These are phyloP conservation scores for Pichia sp. DNA, from an alignment of 1,139 yeast species.

Conservation along the genomic window DNA sequence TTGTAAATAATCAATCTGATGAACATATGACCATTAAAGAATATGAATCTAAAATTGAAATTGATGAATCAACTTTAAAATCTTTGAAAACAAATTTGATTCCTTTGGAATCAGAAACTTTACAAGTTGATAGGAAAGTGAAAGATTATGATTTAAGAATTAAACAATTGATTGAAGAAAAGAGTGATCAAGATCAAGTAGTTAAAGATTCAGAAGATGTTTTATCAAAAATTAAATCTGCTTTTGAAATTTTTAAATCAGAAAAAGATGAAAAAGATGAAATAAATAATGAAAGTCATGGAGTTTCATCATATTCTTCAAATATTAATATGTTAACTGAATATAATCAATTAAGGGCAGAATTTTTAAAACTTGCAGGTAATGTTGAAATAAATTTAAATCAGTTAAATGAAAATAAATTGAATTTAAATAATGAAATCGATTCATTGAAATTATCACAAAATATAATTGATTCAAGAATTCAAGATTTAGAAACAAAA, in stretches of 20 bases:
- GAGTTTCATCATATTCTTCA: conserved; percentile 5
- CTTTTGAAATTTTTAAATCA: conserved; percentile 36
- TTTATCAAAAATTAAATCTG: conserved; percentile 41
- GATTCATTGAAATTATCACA: conserved; percentile 40
- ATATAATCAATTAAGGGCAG: conserved; percentile 54
- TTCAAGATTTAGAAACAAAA: conserved; percentile 34
- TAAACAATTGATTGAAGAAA: conserved; percentile 47
- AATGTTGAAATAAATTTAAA: conserved; percentile 49
- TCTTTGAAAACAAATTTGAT: conserved; percentile 43
- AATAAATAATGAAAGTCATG: conserved; percentile 44
- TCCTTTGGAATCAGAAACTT: conserved; percentile 52
- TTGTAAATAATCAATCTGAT: conserved; percentile 41
- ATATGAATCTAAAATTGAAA: conserved; percentile 32
- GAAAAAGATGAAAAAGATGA: conserved; percentile 31
- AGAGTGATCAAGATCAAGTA: conserved; percentile 42
- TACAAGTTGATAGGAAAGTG: conserved; percentile 43
- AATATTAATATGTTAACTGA: conserved; percentile 34
- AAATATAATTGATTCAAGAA: conserved; percentile 36
- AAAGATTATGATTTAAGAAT: conserved; percentile 45
- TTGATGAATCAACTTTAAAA: conserved; percentile 31
- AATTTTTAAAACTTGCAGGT: conserved; percentile 54
- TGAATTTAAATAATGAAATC: conserved; percentile 36
- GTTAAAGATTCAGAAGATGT: conserved; percentile 43
- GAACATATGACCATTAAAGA: conserved; percentile 33
- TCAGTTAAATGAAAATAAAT: conserved; percentile 40